Conservation (phyloP, 495 filamentous ascomycete genomes). For the Trichoderma orchidacearum region DNA sequence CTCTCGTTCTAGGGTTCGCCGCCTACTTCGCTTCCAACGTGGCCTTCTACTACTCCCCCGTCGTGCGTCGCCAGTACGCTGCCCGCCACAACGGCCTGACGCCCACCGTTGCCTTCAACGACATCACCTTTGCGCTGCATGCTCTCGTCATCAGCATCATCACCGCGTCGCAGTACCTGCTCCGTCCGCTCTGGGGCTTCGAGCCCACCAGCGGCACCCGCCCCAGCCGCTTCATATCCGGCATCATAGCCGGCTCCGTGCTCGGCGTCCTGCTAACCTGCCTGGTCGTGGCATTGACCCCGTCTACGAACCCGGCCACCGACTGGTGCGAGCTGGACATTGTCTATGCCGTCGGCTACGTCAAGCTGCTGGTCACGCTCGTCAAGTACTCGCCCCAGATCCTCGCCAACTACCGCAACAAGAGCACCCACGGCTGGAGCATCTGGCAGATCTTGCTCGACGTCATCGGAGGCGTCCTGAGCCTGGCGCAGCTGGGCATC, state of each 20-base stretch:
- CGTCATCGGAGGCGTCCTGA: slow-evolving; percentile 66
- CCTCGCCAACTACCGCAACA: slow-evolving; percentile 63
- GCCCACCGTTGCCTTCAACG: slow-evolving; percentile 80
- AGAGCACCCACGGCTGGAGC: slow-evolving; percentile 77
- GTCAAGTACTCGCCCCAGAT: slow-evolving; percentile 90
- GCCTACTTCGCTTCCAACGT: slow-evolving; percentile 63
- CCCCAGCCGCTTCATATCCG: slow-evolving; percentile 51
- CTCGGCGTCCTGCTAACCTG: slow-evolving; percentile 40
- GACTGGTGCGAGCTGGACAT: slow-evolving; percentile 33
- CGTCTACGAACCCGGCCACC: slow-evolving; percentile 20
- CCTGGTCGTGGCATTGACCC: slow-evolving; percentile 39
- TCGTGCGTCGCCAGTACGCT: slow-evolving; percentile 73
- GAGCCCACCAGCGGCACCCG: slow-evolving; percentile 33
- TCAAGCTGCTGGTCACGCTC: slow-evolving; percentile 79
- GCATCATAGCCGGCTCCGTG: slow-evolving; percentile 52
- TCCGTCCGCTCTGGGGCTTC: slow-evolving; percentile 61
- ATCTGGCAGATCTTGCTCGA: slow-evolving; percentile 82
- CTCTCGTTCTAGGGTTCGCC: slow-evolving; percentile 43
- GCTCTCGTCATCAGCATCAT: slow-evolving; percentile 55
- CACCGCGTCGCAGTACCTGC: slow-evolving; percentile 60
- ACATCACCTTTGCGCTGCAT: slow-evolving; percentile 73
- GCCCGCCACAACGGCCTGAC: slow-evolving; percentile 56
- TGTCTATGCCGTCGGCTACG: slow-evolving; percentile 67
- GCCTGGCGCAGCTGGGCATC: slow-evolving; percentile 64
- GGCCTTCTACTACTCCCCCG: slow-evolving; percentile 62